A percentile compares a stretch with the other conserved stretches of the same genome.
phyloP scores from a whole-genome alignment of 176 grass and related monocot species.

The Chrysopogon serrulatus region DNA sequence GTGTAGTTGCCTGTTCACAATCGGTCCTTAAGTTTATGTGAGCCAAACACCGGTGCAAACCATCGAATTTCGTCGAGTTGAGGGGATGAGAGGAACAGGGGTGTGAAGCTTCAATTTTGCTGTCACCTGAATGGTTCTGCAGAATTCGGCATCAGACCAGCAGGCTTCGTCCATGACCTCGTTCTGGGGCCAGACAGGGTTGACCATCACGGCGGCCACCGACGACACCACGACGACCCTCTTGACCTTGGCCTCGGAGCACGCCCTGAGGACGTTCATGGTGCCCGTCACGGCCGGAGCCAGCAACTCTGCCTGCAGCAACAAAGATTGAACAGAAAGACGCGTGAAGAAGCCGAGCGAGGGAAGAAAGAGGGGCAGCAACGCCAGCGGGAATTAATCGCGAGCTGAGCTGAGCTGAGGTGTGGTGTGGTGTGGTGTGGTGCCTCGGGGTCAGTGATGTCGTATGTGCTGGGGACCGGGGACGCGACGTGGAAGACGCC shows the following conservation, averaged over 20 bases:
- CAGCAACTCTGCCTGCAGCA: constrained; percentile 53
- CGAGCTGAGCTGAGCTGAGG: background rate
- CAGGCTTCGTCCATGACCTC: constrained; percentile 60
- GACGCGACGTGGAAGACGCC: constrained; percentile 82
- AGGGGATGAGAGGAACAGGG: background rate
- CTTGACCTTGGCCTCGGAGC: constrained; percentile 61
- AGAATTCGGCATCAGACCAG: constrained; percentile 68
- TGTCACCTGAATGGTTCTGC: constrained; percentile 53
- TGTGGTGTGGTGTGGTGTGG: background rate
- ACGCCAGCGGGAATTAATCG: too few relatives aligned
- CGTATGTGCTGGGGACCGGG: constrained; percentile 30
- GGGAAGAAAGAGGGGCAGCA: background rate
- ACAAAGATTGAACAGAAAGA: background rate
- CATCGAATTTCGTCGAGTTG: background rate
- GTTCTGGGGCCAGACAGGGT: constrained; percentile 38
- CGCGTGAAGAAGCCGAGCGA: background rate
- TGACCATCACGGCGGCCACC: constrained; percentile 18
- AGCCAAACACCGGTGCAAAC: background rate
- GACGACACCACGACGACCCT: constrained; percentile 72
- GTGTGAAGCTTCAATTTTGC: background rate
- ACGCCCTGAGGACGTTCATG: constrained; percentile 66
- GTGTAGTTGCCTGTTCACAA: background rate
- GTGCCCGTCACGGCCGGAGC: constrained; percentile 66
- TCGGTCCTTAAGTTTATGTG: background rate
- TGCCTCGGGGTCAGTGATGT: constrained; percentile 62